A percentile compares a stretch with the other conserved stretches of the same genome.
phyloP scores from a whole-genome alignment of 2,329 filamentous ascomycete species.

The Tolypocladium sp. region DNA sequence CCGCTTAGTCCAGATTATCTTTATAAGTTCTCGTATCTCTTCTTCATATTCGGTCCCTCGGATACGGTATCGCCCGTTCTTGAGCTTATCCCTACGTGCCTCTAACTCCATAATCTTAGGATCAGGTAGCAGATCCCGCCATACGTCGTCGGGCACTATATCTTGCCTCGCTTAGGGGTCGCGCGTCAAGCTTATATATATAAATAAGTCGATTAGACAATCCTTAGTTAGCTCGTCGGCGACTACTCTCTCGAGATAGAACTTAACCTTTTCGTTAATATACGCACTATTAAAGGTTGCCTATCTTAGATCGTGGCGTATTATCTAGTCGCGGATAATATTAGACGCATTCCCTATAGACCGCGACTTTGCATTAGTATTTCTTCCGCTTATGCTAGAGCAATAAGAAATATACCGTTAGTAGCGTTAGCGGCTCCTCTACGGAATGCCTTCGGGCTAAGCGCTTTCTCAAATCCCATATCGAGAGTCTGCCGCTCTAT shows the following conservation, averaged over 20 bases:
- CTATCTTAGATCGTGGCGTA: slow-evolving; percentile 14
- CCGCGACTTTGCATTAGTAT: slow-evolving; percentile 8
- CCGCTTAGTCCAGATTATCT: slow-evolving; percentile 10
- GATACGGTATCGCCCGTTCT: slow-evolving; percentile 12
- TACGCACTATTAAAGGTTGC: slow-evolving; percentile 11
- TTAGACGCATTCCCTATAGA: slow-evolving; percentile 2
- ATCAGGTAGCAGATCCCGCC: slow-evolving; percentile 9
- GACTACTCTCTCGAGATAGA: slow-evolving; percentile 16
- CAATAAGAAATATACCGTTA: too few relatives aligned
- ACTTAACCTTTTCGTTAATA: slow-evolving; percentile 16
- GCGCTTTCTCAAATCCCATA: too few relatives aligned
- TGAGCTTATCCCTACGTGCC: slow-evolving; percentile 7
- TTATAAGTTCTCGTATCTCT: slow-evolving; percentile 11
- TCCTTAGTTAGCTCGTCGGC: slow-evolving; percentile 4
- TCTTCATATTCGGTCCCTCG: slow-evolving; percentile 10
- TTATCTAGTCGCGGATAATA: too few relatives aligned
- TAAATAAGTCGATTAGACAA: too few relatives aligned
- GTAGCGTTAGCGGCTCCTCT: too few relatives aligned
- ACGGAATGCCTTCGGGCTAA: too few relatives aligned
- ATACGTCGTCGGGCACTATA: slow-evolving; percentile 18
- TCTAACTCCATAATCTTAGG: slow-evolving; percentile 13
- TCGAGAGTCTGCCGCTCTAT: too few relatives aligned
- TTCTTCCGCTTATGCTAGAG: too few relatives aligned
- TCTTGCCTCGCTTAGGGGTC: slow-evolving; percentile 13
- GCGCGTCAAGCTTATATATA: too few relatives aligned